Evolutionary conservation across 2,329 filamentous ascomycete genomes (phyloP).

Genomic region (Epichloe uncinata): DNA sequence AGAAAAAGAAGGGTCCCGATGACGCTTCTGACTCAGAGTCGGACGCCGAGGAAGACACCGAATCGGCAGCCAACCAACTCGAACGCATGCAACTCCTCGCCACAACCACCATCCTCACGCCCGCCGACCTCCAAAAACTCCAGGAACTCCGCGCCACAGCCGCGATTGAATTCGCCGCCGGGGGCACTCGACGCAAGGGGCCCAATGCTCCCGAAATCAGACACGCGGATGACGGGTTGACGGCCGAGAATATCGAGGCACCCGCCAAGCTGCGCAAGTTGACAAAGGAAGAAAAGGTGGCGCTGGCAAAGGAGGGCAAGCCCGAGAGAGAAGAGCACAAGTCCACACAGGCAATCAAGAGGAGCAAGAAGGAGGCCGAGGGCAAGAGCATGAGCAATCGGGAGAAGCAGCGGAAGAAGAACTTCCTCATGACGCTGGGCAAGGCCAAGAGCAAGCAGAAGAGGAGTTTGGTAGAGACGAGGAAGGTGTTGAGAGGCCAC

Average conservation of each 20-base stretch:
- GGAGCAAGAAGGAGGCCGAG: constrained; percentile 73
- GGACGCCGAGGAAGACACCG: constrained; percentile 25
- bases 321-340: constrained; percentile 68
- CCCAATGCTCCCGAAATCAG: constrained; percentile 36
- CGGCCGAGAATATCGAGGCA: constrained; percentile 83
- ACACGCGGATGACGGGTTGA: constrained; percentile 78
- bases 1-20: not conserved
- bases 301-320: constrained; percentile 70
- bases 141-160: constrained; percentile 71
- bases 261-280: constrained; percentile 68
- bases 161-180: constrained; percentile 52
- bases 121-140: constrained; percentile 89
- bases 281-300: constrained; percentile 82
- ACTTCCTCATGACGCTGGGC: constrained; percentile 94
- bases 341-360: constrained; percentile 68
- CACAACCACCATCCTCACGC: constrained; percentile 88
- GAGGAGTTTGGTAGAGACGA: constrained; percentile 77
- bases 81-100: constrained; percentile 58
- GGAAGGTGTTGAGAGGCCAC: constrained; percentile 68
- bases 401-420: constrained; percentile 95
- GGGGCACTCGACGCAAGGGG: constrained; percentile 29
- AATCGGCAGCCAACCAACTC: constrained; percentile 30
- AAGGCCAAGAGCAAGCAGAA: constrained; percentile 96
- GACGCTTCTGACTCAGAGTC: no score
- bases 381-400: constrained; percentile 96